Base-by-base conservation (phyloP, 371 early-diverging fungal species). In the Mucor saturninus region DNA sequence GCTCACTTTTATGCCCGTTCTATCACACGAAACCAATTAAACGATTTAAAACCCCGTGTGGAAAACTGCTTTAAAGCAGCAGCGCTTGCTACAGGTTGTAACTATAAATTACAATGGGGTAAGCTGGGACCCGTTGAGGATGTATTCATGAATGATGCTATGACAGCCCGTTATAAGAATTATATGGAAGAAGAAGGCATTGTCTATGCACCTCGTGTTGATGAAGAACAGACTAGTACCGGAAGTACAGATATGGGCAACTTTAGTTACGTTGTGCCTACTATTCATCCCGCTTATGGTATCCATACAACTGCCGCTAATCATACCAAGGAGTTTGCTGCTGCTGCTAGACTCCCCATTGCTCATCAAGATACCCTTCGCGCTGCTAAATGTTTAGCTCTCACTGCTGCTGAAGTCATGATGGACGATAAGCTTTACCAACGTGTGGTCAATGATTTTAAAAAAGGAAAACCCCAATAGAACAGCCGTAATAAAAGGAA, bases 161-260 rank as follows among this genome's bases (percentile, higher is more conserved):
- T 94, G 51, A 84, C 83, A 37, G 59, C 55, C 8, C 62, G 76
- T 32, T 92, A 83, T 62, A 79, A 82, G 31, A 50, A 73, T 4
- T 80, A 87, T 50, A 85, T 89, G 75, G 59, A 59, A 29, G 57
- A 72, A 13, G 72, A 79, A 56, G 83, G 84, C 2, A 63, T 80
- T 38, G 54, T 63, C 8, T 81, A 76, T 54, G 7, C 49, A 4
- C 48, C 83, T 15, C 75, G 77, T 9, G 40, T 61, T 1, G 50
- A 50, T 11, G 71, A 69, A 5, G 83, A 86, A 64, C 64, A 66
- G 11, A 39, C 54, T 26, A 74, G 71, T 2, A 61, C 61, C 38
- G 91, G 85, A 5, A 82, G 83, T 11, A 90, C 90, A 4, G 94
- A 94, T 65, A 88, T 91, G 83, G 94, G 93, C 38, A 91, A 92